These are phyloP conservation scores for Artemisia tridentata DNA, from an alignment of 129 eudicot species.

Conservation along the genomic window DNA sequence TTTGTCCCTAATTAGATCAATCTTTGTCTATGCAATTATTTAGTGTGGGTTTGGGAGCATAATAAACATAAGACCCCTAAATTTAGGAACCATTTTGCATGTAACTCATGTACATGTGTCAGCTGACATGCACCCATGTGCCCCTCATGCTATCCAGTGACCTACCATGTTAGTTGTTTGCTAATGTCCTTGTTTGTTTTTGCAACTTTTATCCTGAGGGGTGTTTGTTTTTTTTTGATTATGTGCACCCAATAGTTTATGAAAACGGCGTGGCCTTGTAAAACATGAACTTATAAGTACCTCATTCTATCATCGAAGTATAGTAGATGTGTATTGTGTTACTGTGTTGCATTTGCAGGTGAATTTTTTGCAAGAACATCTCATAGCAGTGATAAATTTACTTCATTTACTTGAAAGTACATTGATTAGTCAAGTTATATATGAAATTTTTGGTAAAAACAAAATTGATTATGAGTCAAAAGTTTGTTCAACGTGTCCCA, in stretches of 20 bases:
- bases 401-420: too few relatives aligned
- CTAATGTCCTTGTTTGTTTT: conserved; percentile 5
- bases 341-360: conserved; percentile 1
- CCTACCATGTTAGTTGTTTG: conserved; percentile 36
- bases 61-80: too few relatives aligned
- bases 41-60: not conserved
- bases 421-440: too few relatives aligned
- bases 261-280: not conserved
- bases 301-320: not conserved
- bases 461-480: too few relatives aligned
- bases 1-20: not conserved
- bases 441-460: too few relatives aligned
- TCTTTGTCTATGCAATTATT: not conserved
- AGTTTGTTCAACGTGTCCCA: too few relatives aligned
- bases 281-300: conserved; percentile 3
- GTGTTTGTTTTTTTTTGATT: conserved; percentile 17
- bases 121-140: conserved; percentile 42
- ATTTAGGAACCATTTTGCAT: conserved; percentile 1
- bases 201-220: conserved; percentile 1
- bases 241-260: conserved; percentile 11
- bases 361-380: not conserved
- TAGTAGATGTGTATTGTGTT: not conserved
- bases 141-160: conserved; percentile 25
- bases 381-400: too few relatives aligned
- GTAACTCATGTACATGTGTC: conserved; percentile 33